phyloP scores from a whole-genome alignment of 1,284 basidiomycete genomes.

The Rhodotorula sp. region DNA sequence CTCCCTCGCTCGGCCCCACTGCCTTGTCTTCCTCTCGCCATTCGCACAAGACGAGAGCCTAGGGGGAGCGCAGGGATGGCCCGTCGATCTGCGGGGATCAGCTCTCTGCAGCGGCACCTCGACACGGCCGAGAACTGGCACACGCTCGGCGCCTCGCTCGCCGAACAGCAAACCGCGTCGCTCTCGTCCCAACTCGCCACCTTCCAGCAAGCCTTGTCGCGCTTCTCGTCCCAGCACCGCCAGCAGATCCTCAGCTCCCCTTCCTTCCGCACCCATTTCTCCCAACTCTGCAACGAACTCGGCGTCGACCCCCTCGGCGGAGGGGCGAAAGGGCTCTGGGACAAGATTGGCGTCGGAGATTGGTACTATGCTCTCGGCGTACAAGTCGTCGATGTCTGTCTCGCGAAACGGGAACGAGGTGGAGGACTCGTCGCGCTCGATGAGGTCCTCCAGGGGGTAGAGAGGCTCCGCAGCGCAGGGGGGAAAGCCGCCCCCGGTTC shows the following conservation, averaged over 20 bases:
- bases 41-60: background rate
- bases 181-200: slow-evolving; percentile 78
- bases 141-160: slow-evolving; percentile 74
- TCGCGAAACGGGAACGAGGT: slow-evolving; percentile 80
- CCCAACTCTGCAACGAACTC: slow-evolving; percentile 92
- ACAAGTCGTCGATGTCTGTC: slow-evolving; percentile 95
- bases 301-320: slow-evolving; percentile 85
- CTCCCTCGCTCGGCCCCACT: too few relatives aligned
- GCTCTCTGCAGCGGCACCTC: slow-evolving; percentile 27
- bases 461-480: slow-evolving; percentile 66
- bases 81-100: slow-evolving; percentile 14
- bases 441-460: slow-evolving; percentile 77
- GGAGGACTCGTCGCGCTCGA: slow-evolving; percentile 88
- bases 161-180: slow-evolving; percentile 69
- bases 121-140: slow-evolving; percentile 17
- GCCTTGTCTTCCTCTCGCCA: too few relatives aligned
- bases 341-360: slow-evolving; percentile 76
- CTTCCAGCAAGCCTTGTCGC: slow-evolving; percentile 75
- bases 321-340: slow-evolving; percentile 74
- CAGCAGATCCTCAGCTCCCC: slow-evolving; percentile 83
- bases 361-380: slow-evolving; percentile 96
- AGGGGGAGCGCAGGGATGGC: slow-evolving; percentile 6
- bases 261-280: slow-evolving; percentile 85
- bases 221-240: slow-evolving; percentile 80
- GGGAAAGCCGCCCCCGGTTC: slow-evolving; percentile 3